Evolutionary conservation across 2,329 filamentous ascomycete species (phyloP).

Genomic region (Chaetomiaceae sp.): DNA sequence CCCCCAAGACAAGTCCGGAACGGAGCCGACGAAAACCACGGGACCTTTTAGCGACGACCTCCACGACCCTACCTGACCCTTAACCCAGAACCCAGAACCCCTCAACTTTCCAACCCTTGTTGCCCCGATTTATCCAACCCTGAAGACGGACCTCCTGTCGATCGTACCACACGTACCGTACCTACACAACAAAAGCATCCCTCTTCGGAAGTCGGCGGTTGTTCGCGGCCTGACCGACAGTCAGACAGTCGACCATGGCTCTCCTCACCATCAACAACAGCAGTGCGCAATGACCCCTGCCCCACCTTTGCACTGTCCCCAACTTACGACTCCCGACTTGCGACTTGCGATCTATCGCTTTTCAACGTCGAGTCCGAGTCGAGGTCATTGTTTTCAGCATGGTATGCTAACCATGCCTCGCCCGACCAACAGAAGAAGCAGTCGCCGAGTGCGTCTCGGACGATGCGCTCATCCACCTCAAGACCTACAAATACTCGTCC

Average conservation of each 20-base stretch:
- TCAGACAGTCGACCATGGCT: background rate
- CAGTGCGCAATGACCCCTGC: constrained; percentile 7
- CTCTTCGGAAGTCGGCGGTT: background rate
- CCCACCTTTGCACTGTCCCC: background rate
- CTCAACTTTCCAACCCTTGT: background rate
- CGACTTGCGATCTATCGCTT: too few relatives aligned
- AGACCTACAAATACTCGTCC: constrained; percentile 94
- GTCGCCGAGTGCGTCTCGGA: constrained; percentile 75
- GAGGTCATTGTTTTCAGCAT: background rate
- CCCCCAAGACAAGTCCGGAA: too few relatives aligned
- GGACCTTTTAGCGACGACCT: too few relatives aligned
- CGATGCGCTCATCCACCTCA: constrained; percentile 84
- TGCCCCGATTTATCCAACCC: background rate
- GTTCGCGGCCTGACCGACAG: background rate
- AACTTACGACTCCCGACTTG: background rate
- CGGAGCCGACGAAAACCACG: too few relatives aligned
- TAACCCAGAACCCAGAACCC: background rate
- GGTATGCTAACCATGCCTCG: constrained; percentile 5
- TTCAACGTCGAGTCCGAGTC: background rate
- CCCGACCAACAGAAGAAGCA: constrained; percentile 41
- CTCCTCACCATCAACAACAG: constrained; percentile 2
- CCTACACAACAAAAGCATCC: background rate
- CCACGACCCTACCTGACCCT: too few relatives aligned
- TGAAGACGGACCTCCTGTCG: background rate
- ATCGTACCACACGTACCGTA: background rate